Evolutionary conservation across 257 asterid species (phyloP), one percentile per base, ranked within the genome.

Genomic region (Misopates orontium): DNA sequence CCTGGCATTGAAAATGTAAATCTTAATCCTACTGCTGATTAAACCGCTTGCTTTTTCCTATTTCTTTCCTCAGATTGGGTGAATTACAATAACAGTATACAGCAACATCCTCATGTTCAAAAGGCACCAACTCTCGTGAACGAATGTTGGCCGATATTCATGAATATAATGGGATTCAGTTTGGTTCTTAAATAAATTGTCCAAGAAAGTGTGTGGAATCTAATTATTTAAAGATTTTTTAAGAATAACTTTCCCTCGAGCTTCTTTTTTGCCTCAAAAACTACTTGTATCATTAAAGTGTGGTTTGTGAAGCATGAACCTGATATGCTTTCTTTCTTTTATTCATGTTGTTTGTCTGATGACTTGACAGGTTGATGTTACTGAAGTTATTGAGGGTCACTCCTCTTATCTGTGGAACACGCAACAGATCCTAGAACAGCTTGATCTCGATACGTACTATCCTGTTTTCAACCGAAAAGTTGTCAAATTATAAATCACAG

Each of bases 1-100:
- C 96, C 91, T 52, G 98, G 98, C 55, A 78, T 93, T 55, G 95
- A 93, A 81, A 93, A 93, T 68, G 98, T 90, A 81, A 57, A 80
- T 12, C 71, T 62, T 44, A 8, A 7, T 62, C 4, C 16, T n/a
- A 36, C 18, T n/a, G 3, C 42, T 58, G 56, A 24, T 42, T 13
- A 65, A 49, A 18, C 60, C 4, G 15, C 18, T 16, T 16, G 17
- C 3, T 2, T 45, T 45, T 45, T 13, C 5, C 1, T 45, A 1
- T 45, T 45, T 16, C 51, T 14, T 14, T 42, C 11, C 16, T 45
- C 14, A 28, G 3, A 7, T 28, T 28, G 19, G 5, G 51, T 45
- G 51, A 16, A 45, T 45, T 45, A 13, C 8, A 18, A 45, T 45
- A 12, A 13, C 51, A 4, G 10, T 36, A 36, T 9, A 28, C 7